These are phyloP conservation scores for Geranium incanum DNA, from an alignment of 441 rosid species.

Conservation along the genomic window DNA sequence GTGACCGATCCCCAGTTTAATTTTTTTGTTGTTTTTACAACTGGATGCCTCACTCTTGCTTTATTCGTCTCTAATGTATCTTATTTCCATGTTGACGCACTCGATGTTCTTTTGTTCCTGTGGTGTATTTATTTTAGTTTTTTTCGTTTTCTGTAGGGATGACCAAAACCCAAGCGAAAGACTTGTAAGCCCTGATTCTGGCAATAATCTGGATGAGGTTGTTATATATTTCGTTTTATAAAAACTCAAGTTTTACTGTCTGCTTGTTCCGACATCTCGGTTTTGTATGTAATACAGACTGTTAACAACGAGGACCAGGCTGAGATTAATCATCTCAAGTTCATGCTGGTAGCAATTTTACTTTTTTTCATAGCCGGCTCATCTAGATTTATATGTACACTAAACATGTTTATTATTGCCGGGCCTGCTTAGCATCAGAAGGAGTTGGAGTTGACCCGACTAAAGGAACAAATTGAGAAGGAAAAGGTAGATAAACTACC, in stretches of 20 bases:
- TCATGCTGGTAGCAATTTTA: constrained; percentile 32
- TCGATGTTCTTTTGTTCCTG: not conserved
- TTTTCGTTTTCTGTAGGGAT: constrained; percentile 30
- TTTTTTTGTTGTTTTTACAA: not conserved
- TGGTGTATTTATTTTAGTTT: not conserved
- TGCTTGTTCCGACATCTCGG: constrained; percentile 17
- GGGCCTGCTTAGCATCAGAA: constrained; percentile 56
- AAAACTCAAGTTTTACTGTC: constrained; percentile 13
- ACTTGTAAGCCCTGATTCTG: constrained; percentile 25
- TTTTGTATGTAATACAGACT: constrained; percentile 36
- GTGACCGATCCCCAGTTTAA: not conserved
- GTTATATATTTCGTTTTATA: constrained; percentile 8
- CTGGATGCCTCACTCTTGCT: not conserved
- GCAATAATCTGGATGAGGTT: constrained; percentile 47
- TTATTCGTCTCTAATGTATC: not conserved
- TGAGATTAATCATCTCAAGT: constrained; percentile 38
- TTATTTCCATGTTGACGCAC: not conserved
- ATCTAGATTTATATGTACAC: constrained; percentile 14
- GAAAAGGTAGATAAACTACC: constrained; percentile 49
- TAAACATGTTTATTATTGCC: constrained; percentile 17
- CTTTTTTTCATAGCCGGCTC: constrained; percentile 8
- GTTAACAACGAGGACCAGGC: not conserved
- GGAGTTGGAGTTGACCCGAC: constrained; percentile 60
- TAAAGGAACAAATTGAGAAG: constrained; percentile 76
- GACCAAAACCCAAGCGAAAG: constrained; percentile 24